Evolutionary conservation across 2,329 filamentous ascomycete species (phyloP).

Genomic region (Epicoccum sorghinum): DNA sequence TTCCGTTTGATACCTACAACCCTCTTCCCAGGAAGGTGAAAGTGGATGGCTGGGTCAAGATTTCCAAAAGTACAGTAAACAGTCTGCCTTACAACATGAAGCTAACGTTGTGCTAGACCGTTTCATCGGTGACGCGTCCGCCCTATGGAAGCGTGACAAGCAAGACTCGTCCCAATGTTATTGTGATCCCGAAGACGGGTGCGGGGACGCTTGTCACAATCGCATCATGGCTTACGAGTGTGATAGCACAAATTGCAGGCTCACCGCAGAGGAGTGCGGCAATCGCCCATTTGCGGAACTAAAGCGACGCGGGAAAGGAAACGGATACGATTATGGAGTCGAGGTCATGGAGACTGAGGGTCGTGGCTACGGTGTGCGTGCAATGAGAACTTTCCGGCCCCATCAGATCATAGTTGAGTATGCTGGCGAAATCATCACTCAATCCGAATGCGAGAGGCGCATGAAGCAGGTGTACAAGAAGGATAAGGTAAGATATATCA

Average conservation of each 20-base stretch:
- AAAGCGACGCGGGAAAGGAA: conserved; percentile 69
- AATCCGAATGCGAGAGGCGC: conserved; percentile 87
- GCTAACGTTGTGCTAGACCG: conserved; percentile 65
- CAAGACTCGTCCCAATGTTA: conserved; percentile 73
- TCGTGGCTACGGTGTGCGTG: conserved; percentile 88
- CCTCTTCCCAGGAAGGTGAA: conserved; percentile 87
- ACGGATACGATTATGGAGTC: conserved; percentile 89
- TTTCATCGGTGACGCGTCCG: conserved; percentile 82
- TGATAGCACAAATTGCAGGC: conserved; percentile 84
- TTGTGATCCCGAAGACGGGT: conserved; percentile 69
- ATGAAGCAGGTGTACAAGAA: conserved; percentile 95
- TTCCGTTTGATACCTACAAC: conserved; percentile 89
- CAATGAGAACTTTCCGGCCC: conserved; percentile 83
- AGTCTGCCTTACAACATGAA: background rate
- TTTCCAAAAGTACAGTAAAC: conserved; percentile 78
- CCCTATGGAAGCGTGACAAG: conserved; percentile 81
- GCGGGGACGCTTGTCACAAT: conserved; percentile 90
- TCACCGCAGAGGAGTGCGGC: conserved; percentile 74
- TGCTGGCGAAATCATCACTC: conserved; percentile 95
- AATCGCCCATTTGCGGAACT: conserved; percentile 90
- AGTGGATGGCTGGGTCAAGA: conserved; percentile 89
- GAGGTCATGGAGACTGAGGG: conserved; percentile 92
- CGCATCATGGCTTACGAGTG: conserved; percentile 98
- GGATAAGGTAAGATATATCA: conserved; percentile 71
- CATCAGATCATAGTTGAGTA: conserved; percentile 99